Percentiles rank a stretch among this genome's conserved stretches.
These are phyloP conservation scores for Cladosporium sp. DNA, from an alignment of 2,329 filamentous ascomycete species.

Conservation along the genomic window DNA sequence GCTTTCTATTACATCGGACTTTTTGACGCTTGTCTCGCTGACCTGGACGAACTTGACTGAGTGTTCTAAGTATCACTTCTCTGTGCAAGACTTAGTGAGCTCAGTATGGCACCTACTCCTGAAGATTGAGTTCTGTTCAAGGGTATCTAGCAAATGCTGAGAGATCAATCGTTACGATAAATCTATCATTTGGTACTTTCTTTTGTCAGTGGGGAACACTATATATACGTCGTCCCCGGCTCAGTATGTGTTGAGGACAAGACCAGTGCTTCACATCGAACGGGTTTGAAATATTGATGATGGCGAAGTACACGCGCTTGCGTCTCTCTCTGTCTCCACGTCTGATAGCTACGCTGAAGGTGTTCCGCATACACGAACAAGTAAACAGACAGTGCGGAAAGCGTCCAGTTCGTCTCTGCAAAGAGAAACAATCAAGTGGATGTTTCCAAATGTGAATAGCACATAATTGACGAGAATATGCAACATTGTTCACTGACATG, in stretches of 20 bases:
- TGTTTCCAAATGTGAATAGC: background rate
- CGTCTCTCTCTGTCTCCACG: too few species aligned
- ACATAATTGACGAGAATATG: background rate
- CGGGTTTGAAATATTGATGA: too few species aligned
- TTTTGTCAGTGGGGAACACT: too few species aligned
- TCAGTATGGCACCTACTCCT: background rate
- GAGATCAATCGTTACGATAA: background rate
- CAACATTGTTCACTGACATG: background rate
- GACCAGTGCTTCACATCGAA: too few species aligned
- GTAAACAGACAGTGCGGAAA: background rate
- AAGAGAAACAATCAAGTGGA: background rate
- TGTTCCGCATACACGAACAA: background rate
- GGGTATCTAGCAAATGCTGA: background rate
- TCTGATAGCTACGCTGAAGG: too few species aligned
- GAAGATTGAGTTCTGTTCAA: background rate
- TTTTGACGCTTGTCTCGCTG: background rate
- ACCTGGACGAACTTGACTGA: too few species aligned
- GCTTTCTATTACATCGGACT: background rate
- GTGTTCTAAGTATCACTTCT: background rate
- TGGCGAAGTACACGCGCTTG: too few species aligned
- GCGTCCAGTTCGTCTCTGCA: background rate
- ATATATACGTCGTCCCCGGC: too few species aligned
- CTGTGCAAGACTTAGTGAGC: background rate
- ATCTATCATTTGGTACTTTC: background rate
- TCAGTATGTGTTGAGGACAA: too few species aligned